Evolutionary conservation across 768 basidiomycete species (phyloP), one percentile per base, ranked within the genome.

Genomic region (Strobilomyces confusus): DNA sequence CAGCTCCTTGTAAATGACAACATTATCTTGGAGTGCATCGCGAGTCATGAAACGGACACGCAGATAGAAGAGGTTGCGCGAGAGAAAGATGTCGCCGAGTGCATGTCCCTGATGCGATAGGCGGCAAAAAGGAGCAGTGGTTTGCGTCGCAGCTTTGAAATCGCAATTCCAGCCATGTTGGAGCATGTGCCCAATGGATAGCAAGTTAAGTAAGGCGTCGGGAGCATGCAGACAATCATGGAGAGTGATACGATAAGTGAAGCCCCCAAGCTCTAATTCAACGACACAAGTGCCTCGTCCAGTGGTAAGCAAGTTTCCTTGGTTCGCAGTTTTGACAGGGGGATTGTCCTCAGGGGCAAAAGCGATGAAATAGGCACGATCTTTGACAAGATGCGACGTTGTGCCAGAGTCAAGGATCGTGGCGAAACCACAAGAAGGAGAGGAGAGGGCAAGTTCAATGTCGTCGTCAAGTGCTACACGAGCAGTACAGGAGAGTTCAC

Each of bases 121-220:
- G 0, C 5, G 2, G 0, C 51, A 52, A 4, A 2, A 0, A 4
- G 36, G 8, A 0, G n/a, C 20, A 2, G 0, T 14, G 2, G 2
- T 4, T 0, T 8, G 1, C 1, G 1, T 20, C 1, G 36, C 17
- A 0, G 29, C 48, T 2, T 32, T 14, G 15, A 49, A 49, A 2
- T 41, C 3, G 1, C 38, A 49, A 3, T 11, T 14, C 48, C 48
- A 49, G 0, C 38, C 20, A 0, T 20, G 1, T 1, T 17, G 14
- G 1, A 49, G 29, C 38, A 49, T 49, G 2, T 8, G 3, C 0
- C 38, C 6, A 2, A 49, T 17, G 0, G 19, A 48, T 0, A 49
- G 4, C 0, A 40, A 2, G 9, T 40, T 49, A 1, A 49, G 9
- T 1, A 23, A 3, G 0, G 15, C 38, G 0, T 1, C 5, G 0